A percentile compares a stretch with the other conserved stretches of the same genome.
These are phyloP conservation scores for Populus davidiana DNA, from an alignment of 345 rosid genomes.

Conservation along the genomic window DNA sequence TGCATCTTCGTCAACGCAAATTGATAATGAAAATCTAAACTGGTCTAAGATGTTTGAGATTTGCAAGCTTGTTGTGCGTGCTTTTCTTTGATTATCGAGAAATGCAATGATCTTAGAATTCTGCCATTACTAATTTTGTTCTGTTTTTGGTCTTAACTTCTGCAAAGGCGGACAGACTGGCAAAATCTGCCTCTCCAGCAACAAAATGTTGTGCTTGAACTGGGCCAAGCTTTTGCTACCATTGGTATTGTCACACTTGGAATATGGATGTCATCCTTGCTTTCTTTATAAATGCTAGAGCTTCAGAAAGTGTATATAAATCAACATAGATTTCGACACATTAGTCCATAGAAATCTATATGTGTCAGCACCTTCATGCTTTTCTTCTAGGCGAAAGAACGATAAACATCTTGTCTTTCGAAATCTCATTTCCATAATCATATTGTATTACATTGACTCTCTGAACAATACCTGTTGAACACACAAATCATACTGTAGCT, in stretches of 20 bases:
- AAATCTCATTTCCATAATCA: too few species aligned
- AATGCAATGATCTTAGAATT: neutral
- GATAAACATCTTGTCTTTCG: too few species aligned
- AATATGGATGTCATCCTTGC: constrained; percentile 72
- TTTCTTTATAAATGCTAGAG: constrained; percentile 33
- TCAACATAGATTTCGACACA: constrained; percentile 14
- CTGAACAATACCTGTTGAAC: too few species aligned
- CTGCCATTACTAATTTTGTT: neutral
- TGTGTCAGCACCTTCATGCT: neutral
- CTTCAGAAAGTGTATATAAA: constrained; percentile 27
- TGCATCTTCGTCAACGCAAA: neutral
- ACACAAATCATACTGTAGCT: too few species aligned
- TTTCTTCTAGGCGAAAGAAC: too few species aligned
- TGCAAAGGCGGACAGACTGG: constrained; percentile 71
- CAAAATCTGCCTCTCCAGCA: constrained; percentile 53
- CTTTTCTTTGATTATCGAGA: neutral
- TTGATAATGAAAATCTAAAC: too few species aligned
- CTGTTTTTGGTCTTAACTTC: constrained; percentile 6
- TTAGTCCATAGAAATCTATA: neutral
- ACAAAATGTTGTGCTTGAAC: constrained; percentile 51
- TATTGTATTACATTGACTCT: too few species aligned
- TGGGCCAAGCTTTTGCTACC: constrained; percentile 74
- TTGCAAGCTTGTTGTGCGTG: neutral
- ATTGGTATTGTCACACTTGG: constrained; percentile 68
- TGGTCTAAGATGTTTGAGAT: neutral